Evolutionary conservation across 2,329 filamentous ascomycete species (phyloP).

Genomic region (Microsporum canis): DNA sequence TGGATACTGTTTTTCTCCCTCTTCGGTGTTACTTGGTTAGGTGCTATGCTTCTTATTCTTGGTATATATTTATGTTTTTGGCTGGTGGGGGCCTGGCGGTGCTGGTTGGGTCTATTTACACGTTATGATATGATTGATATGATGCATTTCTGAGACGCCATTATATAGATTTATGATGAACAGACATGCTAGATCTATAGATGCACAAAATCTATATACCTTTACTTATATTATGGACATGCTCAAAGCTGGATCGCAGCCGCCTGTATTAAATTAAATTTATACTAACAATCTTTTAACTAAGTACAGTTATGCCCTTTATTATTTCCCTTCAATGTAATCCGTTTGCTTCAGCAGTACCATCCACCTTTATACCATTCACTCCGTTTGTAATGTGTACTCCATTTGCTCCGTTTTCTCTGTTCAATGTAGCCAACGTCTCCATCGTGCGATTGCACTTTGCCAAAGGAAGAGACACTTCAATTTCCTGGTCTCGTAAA

Average conservation of each 20-base stretch:
- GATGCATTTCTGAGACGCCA: background rate
- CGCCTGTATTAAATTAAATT: background rate
- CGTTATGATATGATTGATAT: background rate
- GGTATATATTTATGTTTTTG: background rate
- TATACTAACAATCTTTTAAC: background rate
- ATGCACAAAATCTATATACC: background rate
- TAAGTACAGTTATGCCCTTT: background rate
- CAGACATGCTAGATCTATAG: background rate
- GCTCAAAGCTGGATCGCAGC: background rate
- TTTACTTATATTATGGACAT: background rate
- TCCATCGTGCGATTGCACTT: slow-evolving; percentile 1
- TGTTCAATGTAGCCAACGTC: background rate
- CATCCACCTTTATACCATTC: background rate
- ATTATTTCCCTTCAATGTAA: background rate
- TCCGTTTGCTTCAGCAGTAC: background rate
- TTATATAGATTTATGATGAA: background rate
- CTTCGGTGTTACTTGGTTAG: background rate
- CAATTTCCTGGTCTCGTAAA: background rate
- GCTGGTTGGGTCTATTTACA: background rate
- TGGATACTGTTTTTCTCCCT: background rate
- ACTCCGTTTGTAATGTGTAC: background rate
- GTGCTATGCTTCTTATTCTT: background rate
- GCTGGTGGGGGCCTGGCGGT: background rate
- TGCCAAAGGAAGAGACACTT: background rate
- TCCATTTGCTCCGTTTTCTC: background rate